phyloP scores from a whole-genome alignment of 148 eudicot genomes.

The Persicaria maculosa region DNA sequence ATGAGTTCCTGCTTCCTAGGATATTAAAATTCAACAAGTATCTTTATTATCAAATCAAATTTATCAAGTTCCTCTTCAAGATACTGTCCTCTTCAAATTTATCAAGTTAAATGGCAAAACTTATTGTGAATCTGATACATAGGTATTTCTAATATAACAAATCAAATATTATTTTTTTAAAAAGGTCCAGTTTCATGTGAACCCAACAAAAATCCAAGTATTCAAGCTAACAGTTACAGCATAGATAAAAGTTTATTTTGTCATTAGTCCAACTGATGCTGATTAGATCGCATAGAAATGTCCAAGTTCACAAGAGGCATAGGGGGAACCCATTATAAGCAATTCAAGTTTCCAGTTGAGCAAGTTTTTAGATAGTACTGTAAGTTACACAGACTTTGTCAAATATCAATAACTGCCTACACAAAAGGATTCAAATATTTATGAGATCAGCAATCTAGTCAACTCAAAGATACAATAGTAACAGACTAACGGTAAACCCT shows the following conservation, averaged over 20 bases:
- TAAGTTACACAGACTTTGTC: not conserved
- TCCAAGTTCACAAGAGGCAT: no score
- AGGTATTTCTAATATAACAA: not conserved
- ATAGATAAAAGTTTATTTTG: not conserved
- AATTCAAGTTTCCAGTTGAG: not conserved
- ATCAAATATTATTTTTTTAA: not conserved
- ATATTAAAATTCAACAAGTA: not conserved
- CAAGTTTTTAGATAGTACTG: not conserved
- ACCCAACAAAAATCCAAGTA: not conserved
- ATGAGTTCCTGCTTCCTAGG: not conserved
- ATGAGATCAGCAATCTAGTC: not conserved
- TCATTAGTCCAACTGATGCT: not conserved
- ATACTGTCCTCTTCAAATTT: not conserved
- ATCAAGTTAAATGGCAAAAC: not conserved
- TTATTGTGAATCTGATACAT: not conserved
- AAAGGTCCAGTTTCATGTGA: not conserved
- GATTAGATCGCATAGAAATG: no score
- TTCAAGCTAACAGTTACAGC: not conserved
- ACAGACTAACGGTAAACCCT: not conserved
- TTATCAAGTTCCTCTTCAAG: not conserved
- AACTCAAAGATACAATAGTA: not conserved
- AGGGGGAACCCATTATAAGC: not conserved
- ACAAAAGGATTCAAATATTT: not conserved
- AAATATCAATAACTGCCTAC: not conserved
- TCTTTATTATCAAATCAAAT: not conserved